These are phyloP conservation scores for Capsicum pubescens DNA, from an alignment of 257 asterid species.

Conservation along the genomic window DNA sequence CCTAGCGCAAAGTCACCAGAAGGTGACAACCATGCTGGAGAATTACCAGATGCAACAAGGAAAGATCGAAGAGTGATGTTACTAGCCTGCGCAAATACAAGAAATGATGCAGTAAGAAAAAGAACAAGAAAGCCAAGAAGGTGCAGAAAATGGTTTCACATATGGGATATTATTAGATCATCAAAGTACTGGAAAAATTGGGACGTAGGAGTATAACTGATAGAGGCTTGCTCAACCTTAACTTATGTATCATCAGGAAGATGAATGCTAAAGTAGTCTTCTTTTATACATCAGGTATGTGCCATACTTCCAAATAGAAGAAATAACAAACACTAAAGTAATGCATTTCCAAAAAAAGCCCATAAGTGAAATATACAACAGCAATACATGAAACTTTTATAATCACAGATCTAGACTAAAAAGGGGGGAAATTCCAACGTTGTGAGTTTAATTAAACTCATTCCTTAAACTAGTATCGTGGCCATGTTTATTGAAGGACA, in stretches of 20 bases:
- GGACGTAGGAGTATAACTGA: neutral
- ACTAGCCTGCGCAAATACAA: neutral
- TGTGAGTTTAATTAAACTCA: neutral
- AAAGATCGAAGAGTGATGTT: constrained; percentile 43
- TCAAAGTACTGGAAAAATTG: neutral
- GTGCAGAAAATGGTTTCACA: neutral
- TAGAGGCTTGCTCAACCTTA: neutral
- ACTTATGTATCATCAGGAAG: too few relatives aligned
- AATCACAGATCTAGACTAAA: too few relatives aligned
- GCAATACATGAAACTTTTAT: too few relatives aligned
- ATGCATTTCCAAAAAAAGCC: too few relatives aligned
- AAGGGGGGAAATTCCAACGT: too few relatives aligned
- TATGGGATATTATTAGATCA: neutral
- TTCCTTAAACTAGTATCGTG: neutral
- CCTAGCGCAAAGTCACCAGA: constrained; percentile 40
- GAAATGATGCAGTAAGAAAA: neutral
- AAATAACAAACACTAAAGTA: too few relatives aligned
- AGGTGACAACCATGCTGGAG: constrained; percentile 38
- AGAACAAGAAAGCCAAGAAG: neutral
- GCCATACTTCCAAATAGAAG: too few relatives aligned
- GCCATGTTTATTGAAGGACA: neutral
- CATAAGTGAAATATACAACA: too few relatives aligned
- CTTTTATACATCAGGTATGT: too few relatives aligned
- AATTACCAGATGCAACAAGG: constrained; percentile 40
- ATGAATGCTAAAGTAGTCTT: too few relatives aligned